A percentile compares a stretch with the other conserved stretches of the same genome.
phyloP scores from a whole-genome alignment of 2,329 filamentous ascomycete genomes.

The Bertia moriformis region DNA sequence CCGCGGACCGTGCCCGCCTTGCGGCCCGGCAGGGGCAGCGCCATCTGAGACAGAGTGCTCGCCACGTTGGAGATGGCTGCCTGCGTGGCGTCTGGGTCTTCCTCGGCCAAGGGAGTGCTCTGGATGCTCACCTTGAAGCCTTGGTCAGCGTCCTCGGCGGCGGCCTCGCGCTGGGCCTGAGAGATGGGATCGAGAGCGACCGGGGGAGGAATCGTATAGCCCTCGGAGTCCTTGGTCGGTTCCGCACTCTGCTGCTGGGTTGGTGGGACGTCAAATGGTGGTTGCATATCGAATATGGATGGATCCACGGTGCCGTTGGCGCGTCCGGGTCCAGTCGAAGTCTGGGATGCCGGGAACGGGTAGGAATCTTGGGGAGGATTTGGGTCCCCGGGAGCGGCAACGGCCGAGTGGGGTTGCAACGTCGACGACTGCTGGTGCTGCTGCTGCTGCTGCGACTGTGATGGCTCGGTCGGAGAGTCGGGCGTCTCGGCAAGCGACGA shows the following conservation, averaged over 20 bases:
- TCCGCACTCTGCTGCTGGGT: conserved; percentile 10
- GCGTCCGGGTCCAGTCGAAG: too few species aligned
- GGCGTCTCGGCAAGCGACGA: conserved; percentile 43
- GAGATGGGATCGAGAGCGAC: conserved; percentile 52
- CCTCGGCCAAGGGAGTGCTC: conserved; percentile 64
- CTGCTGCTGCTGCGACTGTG: conserved; percentile 11
- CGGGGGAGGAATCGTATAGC: conserved; percentile 61
- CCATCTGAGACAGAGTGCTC: conserved; percentile 50
- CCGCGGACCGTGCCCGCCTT: conserved; percentile 69
- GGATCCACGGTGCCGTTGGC: neutral
- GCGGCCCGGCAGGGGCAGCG: conserved; percentile 46
- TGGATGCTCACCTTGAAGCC: conserved; percentile 70
- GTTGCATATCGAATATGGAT: neutral
- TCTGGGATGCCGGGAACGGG: too few species aligned
- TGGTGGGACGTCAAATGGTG: neutral
- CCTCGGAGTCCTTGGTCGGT: conserved; percentile 54
- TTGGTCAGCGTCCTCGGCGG: conserved; percentile 32
- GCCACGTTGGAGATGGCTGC: conserved; percentile 64
- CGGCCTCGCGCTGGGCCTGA: conserved; percentile 55
- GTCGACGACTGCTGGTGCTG: conserved; percentile 22
- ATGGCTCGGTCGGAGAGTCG: conserved; percentile 19
- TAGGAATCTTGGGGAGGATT: too few species aligned
- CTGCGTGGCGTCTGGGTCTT: conserved; percentile 58
- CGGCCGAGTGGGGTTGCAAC: neutral
- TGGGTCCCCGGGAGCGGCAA: too few species aligned